phyloP scores from a whole-genome alignment of 164 flowering plant genomes.

The Warburgia ugandensis region DNA sequence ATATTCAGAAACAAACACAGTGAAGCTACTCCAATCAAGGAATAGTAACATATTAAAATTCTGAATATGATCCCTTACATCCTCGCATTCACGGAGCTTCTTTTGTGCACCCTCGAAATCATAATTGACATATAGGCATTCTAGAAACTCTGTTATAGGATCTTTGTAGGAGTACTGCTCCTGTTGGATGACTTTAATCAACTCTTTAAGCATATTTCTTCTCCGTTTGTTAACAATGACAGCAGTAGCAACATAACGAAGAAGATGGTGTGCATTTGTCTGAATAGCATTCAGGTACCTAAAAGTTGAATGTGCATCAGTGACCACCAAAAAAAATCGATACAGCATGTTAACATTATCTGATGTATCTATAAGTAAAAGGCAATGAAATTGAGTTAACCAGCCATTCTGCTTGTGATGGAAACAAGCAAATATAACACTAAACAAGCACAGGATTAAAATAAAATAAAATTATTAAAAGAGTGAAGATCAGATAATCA shows the following conservation, averaged over 20 bases:
- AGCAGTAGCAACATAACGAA: constrained; percentile 89
- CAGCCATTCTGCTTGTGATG: too few relatives aligned
- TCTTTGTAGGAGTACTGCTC: constrained; percentile 79
- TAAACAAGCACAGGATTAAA: too few relatives aligned
- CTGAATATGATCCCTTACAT: too few relatives aligned
- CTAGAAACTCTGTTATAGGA: constrained; percentile 86
- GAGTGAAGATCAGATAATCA: too few relatives aligned
- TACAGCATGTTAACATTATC: too few relatives aligned
- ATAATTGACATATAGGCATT: constrained; percentile 85
- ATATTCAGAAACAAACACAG: too few relatives aligned
- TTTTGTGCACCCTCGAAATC: constrained; percentile 96
- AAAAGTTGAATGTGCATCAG: constrained; percentile 3
- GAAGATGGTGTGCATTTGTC: constrained; percentile 93
- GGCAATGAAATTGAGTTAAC: too few relatives aligned
- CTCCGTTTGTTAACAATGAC: constrained; percentile 93
- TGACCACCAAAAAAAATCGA: background rate
- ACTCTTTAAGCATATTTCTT: constrained; percentile 83
- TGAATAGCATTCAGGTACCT: constrained; percentile 96
- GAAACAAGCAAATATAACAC: too few relatives aligned
- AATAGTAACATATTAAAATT: too few relatives aligned
- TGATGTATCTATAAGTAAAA: too few relatives aligned
- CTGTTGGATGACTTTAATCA: constrained; percentile 89
- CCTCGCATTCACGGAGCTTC: constrained; percentile 91
- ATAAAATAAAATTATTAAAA: too few relatives aligned
- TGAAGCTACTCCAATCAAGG: too few relatives aligned